Percentiles rank a stretch among this genome's conserved stretches.
Evolutionary conservation across 2,329 filamentous ascomycete species (phyloP).

Genomic region (Fusarium musae): DNA sequence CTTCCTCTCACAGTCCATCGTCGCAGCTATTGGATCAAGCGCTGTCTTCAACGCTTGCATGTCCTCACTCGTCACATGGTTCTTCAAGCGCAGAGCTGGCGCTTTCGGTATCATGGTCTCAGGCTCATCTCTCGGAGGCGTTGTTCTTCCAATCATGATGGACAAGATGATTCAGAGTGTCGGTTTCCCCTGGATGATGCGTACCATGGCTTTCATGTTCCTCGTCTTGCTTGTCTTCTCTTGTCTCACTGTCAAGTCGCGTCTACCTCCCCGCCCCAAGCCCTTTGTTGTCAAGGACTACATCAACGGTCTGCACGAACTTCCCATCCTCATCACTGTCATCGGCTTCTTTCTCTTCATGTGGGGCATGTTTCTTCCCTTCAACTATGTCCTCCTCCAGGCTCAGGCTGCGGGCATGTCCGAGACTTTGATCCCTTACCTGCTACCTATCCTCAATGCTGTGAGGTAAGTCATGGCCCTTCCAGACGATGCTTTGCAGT

Average conservation of each 20-base stretch:
- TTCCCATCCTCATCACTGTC: constrained; percentile 56
- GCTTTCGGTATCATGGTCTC: constrained; percentile 65
- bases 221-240: constrained; percentile 50
- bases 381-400: constrained; percentile 64
- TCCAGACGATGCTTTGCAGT: neutral
- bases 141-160: constrained; percentile 70
- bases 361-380: constrained; percentile 64
- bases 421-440: constrained; percentile 55
- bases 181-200: constrained; percentile 62
- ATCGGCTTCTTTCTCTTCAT: constrained; percentile 65
- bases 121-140: constrained; percentile 65
- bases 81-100: constrained; percentile 61
- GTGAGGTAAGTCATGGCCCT: constrained; percentile 52
- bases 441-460: constrained; percentile 68
- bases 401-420: constrained; percentile 58
- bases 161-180: constrained; percentile 61
- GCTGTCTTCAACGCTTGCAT: constrained; percentile 57
- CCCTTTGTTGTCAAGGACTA: constrained; percentile 61
- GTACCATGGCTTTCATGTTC: constrained; percentile 59
- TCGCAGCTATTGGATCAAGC: constrained; percentile 55
- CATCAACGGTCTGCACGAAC: constrained; percentile 57
- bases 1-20: constrained; percentile 56
- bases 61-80: constrained; percentile 62
- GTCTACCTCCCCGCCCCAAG: constrained; percentile 57
- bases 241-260: constrained; percentile 49